phyloP scores from a whole-genome alignment of 1,284 basidiomycete species.

The Cutaneotrichosporon cavernicola region DNA sequence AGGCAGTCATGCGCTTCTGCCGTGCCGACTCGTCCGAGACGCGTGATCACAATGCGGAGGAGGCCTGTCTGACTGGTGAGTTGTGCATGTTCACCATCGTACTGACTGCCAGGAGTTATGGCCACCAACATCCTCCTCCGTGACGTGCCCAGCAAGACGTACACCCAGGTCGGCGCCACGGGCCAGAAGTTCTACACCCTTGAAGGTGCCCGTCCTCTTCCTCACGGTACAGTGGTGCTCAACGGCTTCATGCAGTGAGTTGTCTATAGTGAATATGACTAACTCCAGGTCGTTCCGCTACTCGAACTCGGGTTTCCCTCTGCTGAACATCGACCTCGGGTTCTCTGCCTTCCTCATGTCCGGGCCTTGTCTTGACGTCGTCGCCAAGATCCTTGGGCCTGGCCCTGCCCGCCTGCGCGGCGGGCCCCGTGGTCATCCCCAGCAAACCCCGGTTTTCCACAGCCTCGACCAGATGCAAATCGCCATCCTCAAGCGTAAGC shows the following conservation, averaged over 20 bases:
- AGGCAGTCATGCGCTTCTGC: constrained; percentile 45
- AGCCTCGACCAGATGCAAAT: constrained; percentile 27
- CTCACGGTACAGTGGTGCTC: constrained; percentile 44
- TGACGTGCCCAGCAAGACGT: constrained; percentile 41
- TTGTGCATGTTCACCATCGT: background rate
- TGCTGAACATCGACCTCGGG: constrained; percentile 46
- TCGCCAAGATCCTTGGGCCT: constrained; percentile 35
- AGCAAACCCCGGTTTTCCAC: background rate
- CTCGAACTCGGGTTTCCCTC: constrained; percentile 36
- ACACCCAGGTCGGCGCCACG: constrained; percentile 44
- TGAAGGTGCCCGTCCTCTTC: constrained; percentile 35
- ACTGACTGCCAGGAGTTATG: constrained; percentile 33
- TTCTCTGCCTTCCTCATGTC: constrained; percentile 49
- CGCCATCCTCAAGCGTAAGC: constrained; percentile 34
- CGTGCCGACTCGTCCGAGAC: constrained; percentile 25
- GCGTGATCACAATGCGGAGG: constrained; percentile 32
- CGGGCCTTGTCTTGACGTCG: constrained; percentile 45
- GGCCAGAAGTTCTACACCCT: constrained; percentile 47
- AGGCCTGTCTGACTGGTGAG: constrained; percentile 42
- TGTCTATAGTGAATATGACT: background rate
- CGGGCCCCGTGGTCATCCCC: constrained; percentile 15
- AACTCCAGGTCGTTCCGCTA: constrained; percentile 44
- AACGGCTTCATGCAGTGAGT: constrained; percentile 49
- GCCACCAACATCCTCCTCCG: constrained; percentile 47
- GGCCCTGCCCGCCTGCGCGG: constrained; percentile 24